Conservation (phyloP, 495 filamentous ascomycete genomes). For the Achaetomiella virescens region DNA sequence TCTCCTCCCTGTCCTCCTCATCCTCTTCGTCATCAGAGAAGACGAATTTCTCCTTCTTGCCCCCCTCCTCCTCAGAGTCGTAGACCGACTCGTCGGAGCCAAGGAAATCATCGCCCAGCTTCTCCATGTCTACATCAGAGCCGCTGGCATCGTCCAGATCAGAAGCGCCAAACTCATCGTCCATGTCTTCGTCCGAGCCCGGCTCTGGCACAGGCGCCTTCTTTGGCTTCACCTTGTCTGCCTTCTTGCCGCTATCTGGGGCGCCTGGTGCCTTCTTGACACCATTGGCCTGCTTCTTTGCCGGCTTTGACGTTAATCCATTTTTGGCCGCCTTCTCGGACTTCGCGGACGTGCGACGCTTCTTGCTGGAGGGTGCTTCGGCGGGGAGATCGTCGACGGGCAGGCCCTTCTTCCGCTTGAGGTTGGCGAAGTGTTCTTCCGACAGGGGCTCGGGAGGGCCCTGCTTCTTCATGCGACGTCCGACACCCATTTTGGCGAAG, state of each 20-base stretch:
- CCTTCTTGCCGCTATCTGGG: slow-evolving; percentile 32
- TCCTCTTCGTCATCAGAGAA: slow-evolving; percentile 96
- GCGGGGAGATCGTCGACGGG: slow-evolving; percentile 40
- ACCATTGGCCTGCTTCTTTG: slow-evolving; percentile 33
- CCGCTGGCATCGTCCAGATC: slow-evolving; percentile 54
- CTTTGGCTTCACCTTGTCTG: slow-evolving; percentile 41
- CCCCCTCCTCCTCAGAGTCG: slow-evolving; percentile 66
- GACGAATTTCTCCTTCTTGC: slow-evolving; percentile 56
- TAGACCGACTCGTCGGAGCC: slow-evolving; percentile 59
- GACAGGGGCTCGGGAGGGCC: slow-evolving; percentile 76
- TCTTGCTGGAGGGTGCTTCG: slow-evolving; percentile 53
- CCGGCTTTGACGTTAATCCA: slow-evolving; percentile 26
- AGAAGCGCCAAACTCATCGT: slow-evolving; percentile 38
- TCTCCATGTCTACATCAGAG: slow-evolving; percentile 34
- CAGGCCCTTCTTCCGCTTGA: slow-evolving; percentile 69
- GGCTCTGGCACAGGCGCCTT: slow-evolving; percentile 40
- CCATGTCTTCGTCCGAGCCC: slow-evolving; percentile 49
- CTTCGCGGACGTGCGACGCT: slow-evolving; percentile 54
- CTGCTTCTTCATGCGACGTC: slow-evolving; percentile 93
- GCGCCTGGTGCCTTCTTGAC: slow-evolving; percentile 25
- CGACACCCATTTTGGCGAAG: slow-evolving; percentile 67
- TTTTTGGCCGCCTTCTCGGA: slow-evolving; percentile 45
- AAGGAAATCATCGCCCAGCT: slow-evolving; percentile 51
- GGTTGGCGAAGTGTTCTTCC: slow-evolving; percentile 65
- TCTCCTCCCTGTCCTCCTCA: slow-evolving; percentile 83